Evolutionary conservation across 2,329 filamentous ascomycete genomes (phyloP).

Genomic region (Fusarium hostae): DNA sequence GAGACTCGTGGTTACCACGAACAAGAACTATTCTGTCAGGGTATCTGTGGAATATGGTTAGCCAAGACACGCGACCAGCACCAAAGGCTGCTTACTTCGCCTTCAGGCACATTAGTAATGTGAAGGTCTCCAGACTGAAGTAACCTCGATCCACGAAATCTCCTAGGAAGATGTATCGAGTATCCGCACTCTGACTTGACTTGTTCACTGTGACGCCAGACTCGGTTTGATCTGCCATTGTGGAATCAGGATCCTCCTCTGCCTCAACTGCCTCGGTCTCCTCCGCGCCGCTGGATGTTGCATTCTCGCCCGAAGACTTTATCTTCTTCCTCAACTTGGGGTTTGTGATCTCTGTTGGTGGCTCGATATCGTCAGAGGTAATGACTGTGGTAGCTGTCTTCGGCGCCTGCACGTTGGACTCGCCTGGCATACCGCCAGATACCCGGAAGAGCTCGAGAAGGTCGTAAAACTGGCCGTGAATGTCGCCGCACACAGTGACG

Average conservation of each 20-base stretch:
- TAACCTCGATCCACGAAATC: conserved; percentile 98
- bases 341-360: conserved; percentile 87
- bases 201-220: conserved; percentile 51
- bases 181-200: conserved; percentile 61
- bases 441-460: conserved; percentile 96
- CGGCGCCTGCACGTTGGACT: conserved; percentile 75
- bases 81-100: conserved; percentile 60
- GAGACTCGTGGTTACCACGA: conserved; percentile 96
- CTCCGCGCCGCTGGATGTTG: conserved; percentile 63
- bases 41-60: conserved; percentile 69
- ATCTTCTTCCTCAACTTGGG: conserved; percentile 89
- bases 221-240: conserved; percentile 47
- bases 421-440: conserved; percentile 94
- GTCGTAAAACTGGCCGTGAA: conserved; percentile 99
- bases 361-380: conserved; percentile 90
- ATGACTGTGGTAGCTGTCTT: conserved; percentile 79
- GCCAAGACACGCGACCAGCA: conserved; percentile 1
- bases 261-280: conserved; percentile 58
- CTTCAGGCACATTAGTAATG: conserved; percentile 94
- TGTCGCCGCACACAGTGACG: conserved; percentile 97
- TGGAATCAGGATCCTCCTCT: conserved; percentile 48
- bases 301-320: conserved; percentile 56
- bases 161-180: conserved; percentile 72
- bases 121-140: conserved; percentile 98
- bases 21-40: conserved; percentile 95